Evolutionary conservation across 2,329 filamentous ascomycete species (phyloP).

Genomic region (Ceratocystis papillata): DNA sequence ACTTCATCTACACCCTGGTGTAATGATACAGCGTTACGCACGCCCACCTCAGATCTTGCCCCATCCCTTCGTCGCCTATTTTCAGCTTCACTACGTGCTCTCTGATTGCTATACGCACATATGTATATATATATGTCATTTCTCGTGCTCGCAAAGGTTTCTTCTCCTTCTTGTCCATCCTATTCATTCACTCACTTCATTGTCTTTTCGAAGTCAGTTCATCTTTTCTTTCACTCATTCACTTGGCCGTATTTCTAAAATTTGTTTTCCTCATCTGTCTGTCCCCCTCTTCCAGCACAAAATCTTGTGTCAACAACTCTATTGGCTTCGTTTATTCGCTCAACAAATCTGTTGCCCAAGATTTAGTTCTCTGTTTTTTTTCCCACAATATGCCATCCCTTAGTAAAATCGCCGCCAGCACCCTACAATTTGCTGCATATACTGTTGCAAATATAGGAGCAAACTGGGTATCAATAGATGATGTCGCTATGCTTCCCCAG

Average conservation of each 20-base stretch:
- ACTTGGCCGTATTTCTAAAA: too few species aligned
- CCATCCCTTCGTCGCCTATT: background rate
- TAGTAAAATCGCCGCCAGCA: background rate
- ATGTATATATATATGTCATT: background rate
- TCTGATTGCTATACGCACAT: background rate
- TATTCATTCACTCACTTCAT: background rate
- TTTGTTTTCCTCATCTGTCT: too few species aligned
- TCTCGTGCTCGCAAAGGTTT: background rate
- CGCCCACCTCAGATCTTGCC: background rate
- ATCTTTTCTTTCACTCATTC: background rate
- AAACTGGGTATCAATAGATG: background rate
- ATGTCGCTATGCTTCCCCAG: slow-evolving; percentile 30
- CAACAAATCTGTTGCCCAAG: too few species aligned
- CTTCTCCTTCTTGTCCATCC: background rate
- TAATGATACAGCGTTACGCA: background rate
- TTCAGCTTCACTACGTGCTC: background rate
- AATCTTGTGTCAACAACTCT: too few species aligned
- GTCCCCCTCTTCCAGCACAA: too few species aligned
- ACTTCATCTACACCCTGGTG: background rate
- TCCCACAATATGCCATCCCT: background rate
- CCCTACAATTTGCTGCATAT: background rate
- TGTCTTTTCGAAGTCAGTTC: too few species aligned
- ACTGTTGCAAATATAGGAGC: background rate
- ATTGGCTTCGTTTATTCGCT: too few species aligned
- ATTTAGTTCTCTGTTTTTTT: background rate